These are phyloP conservation scores for Kokia cookei DNA, from an alignment of 441 rosid genomes.

Conservation along the genomic window DNA sequence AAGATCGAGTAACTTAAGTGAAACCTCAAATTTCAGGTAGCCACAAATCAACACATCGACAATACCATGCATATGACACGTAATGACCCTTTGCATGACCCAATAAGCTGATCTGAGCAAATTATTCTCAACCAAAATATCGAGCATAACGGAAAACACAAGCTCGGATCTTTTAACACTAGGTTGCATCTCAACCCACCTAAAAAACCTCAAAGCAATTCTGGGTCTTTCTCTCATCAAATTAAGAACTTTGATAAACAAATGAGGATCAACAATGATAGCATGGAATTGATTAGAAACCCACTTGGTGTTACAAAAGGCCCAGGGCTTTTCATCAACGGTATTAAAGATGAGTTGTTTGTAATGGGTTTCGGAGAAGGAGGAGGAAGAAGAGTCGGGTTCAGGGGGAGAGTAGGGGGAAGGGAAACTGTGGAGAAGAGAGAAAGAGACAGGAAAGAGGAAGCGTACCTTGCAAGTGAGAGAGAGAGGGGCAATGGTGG, in stretches of 20 bases:
- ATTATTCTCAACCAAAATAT: constrained; percentile 46
- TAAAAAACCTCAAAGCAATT: constrained; percentile 46
- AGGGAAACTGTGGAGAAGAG: not conserved
- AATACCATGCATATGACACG: constrained; percentile 38
- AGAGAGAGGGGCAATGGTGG: not conserved
- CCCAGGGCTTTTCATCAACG: constrained; percentile 25
- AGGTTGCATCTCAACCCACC: constrained; percentile 51
- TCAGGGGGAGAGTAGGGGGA: not conserved
- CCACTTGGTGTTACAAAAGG: constrained; percentile 39
- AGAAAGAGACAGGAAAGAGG: not conserved
- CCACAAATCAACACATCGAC: constrained; percentile 45
- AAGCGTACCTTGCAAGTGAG: not conserved
- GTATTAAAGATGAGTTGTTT: constrained; percentile 34
- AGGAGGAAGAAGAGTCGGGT: not conserved
- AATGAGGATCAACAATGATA: constrained; percentile 38
- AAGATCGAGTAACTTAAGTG: constrained; percentile 44
- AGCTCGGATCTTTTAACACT: constrained; percentile 33
- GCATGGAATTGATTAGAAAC: constrained; percentile 35
- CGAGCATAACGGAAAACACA: constrained; percentile 43
- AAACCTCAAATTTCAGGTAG: constrained; percentile 19
- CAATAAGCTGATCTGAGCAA: constrained; percentile 43
- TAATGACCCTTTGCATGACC: constrained; percentile 47
- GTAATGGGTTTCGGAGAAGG: not conserved
- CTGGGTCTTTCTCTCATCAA: constrained; percentile 45
- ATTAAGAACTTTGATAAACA: constrained; percentile 45